phyloP scores from a whole-genome alignment of 2,329 filamentous ascomycete genomes.

The Clonostachys sp. region DNA sequence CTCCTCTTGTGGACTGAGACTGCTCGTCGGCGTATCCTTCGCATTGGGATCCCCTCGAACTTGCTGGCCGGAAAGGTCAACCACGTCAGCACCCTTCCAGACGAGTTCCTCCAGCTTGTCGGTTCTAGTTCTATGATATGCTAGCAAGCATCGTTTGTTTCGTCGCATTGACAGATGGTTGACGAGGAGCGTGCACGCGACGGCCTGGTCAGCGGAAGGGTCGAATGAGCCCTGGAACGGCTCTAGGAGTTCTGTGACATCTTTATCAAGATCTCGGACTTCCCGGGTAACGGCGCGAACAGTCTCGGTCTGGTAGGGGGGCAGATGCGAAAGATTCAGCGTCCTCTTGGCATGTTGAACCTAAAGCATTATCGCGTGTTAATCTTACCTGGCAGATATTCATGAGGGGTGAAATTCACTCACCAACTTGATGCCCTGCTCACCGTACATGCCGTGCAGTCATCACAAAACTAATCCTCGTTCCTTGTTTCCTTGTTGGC shows the following conservation, averaged over 20 bases:
- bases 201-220: constrained; percentile 74
- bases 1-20: constrained; percentile 90
- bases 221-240: constrained; percentile 84
- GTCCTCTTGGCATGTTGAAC: constrained; percentile 95
- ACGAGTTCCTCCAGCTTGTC: constrained; percentile 92
- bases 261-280: constrained; percentile 87
- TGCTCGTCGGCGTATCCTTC: constrained; percentile 52
- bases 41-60: constrained; percentile 16
- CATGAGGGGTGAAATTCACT: constrained; percentile 7
- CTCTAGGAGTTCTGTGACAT: constrained; percentile 73
- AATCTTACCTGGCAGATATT: too few relatives aligned
- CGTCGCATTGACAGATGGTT: constrained; percentile 93
- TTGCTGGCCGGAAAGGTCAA: constrained; percentile 63
- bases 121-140: constrained; percentile 85
- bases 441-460: constrained; percentile 68
- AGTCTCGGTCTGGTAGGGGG: constrained; percentile 87
- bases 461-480: too few relatives aligned
- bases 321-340: constrained; percentile 78
- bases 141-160: constrained; percentile 92
- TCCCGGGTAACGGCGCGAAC: constrained; percentile 85
- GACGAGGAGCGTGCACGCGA: constrained; percentile 83
- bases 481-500: too few relatives aligned
- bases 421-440: constrained; percentile 82
- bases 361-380: constrained; percentile 32
- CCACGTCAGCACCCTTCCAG: constrained; percentile 83